Conservation (phyloP, 2,329 filamentous ascomycete species). For the Fusarium mangiferae region DNA sequence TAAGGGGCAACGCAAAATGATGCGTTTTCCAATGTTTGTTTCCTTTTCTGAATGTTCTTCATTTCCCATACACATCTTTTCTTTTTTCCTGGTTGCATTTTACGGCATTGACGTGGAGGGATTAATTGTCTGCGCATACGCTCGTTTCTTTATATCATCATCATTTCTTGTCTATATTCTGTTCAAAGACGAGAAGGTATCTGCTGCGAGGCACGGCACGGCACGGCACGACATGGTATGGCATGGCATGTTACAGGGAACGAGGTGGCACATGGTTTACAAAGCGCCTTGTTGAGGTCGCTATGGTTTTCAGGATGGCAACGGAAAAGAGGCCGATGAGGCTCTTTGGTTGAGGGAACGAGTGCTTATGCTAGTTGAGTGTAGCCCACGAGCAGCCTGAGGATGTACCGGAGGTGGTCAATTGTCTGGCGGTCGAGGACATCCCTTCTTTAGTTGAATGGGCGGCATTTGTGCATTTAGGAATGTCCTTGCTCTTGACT, state of each 20-base stretch:
- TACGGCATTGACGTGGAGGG: conserved; percentile 27
- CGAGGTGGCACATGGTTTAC: conserved; percentile 2
- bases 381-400: background rate
- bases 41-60: conserved; percentile 25
- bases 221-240: conserved; percentile 12
- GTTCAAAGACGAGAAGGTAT: conserved; percentile 36
- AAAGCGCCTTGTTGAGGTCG: background rate
- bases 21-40: conserved; percentile 29
- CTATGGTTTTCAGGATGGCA: background rate
- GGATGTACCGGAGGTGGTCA: conserved; percentile 6
- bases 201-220: conserved; percentile 43
- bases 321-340: background rate
- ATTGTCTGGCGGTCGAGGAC: conserved; percentile 17
- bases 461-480: conserved; percentile 44
- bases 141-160: conserved; percentile 29
- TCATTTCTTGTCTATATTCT: conserved; percentile 23
- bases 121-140: conserved; percentile 31
- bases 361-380: background rate
- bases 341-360: background rate
- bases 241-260: conserved; percentile 11
- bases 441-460: conserved; percentile 41
- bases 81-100: conserved; percentile 19
- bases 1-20: conserved; percentile 24
- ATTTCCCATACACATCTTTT: conserved; percentile 20
- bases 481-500: conserved; percentile 39